Evolutionary conservation across 2,329 filamentous ascomycete species (phyloP), one percentile per base, ranked within the genome.

Genomic region (Aspergillus pseudoviridinutans): DNA sequence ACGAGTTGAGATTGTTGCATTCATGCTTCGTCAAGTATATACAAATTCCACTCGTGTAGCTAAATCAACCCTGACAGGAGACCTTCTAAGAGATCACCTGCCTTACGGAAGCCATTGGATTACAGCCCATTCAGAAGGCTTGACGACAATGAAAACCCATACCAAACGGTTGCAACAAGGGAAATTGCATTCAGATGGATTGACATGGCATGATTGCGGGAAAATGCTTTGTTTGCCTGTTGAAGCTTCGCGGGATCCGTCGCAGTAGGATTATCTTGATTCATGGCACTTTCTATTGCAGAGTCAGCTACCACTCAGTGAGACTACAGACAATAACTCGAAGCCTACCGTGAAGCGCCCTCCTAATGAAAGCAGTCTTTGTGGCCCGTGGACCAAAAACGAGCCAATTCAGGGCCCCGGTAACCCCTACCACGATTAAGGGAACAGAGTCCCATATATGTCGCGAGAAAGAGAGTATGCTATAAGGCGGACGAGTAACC

Each of bases 181-280:
- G 74, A 67, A 22, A 78, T 65, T 2, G 76, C 63, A 58, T 79
- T 78, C 24, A 78, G 32, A 68, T 78, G 76, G 29, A 78, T 78
- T 10, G 68, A 71, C 72, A 77, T 76, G 8, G 75, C 75, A 64
- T 79, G 75, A 24, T 70, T 70, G 10, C 63, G 59, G 1, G 70
- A 68, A 55, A 78, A 78, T 0, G 53, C 62, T 8, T 68, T 67
- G 53, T 76, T 75, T 1, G 60, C 66, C 25, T 55, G 55, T 24
- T 63, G 41, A 1, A 61, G 9, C 35, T 60, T 65, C 1, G 28
- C 44, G 28, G 35, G 46, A 25, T 51, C 50, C 9, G 27, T 22
- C 8, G 57, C n/a, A 25, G 22, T 27, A 12, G 12, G 22, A 29
- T 22, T 24, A 22, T 41, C 27, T 12, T 58, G 24, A 50, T 28